These are phyloP conservation scores for Tanacetum coccineum DNA, from an alignment of 129 eudicot genomes.

Conservation along the genomic window DNA sequence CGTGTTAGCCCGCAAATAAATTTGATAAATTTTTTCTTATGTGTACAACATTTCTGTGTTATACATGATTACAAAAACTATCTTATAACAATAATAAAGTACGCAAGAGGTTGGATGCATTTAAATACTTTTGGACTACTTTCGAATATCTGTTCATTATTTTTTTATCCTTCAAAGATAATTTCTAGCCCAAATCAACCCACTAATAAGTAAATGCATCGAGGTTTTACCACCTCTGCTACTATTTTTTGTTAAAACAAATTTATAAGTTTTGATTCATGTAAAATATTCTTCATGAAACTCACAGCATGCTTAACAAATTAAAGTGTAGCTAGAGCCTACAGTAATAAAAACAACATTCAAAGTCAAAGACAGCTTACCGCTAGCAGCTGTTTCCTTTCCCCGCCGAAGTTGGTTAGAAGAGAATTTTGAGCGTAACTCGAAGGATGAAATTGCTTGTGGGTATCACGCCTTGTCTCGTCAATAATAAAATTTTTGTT, in stretches of 20 bases:
- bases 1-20: too few relatives aligned
- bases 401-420: slow-evolving; percentile 49
- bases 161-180: too few relatives aligned
- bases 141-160: too few relatives aligned
- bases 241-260: neutral
- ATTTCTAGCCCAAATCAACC: too few relatives aligned
- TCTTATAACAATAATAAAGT: too few relatives aligned
- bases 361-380: slow-evolving; percentile 36
- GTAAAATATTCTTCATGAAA: neutral
- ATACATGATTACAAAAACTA: too few relatives aligned
- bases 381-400: slow-evolving; percentile 61
- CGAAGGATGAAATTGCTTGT: slow-evolving; percentile 52
- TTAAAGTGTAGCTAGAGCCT: neutral
- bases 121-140: too few relatives aligned
- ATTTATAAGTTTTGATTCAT: neutral
- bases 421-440: slow-evolving; percentile 33
- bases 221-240: too few relatives aligned
- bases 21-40: too few relatives aligned
- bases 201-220: too few relatives aligned
- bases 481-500: slow-evolving; percentile 64
- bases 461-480: slow-evolving; percentile 80
- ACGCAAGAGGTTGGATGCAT: too few relatives aligned
- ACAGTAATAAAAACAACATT: neutral
- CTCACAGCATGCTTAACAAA: neutral
- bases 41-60: too few relatives aligned